Percentiles rank a stretch among this genome's conserved stretches.
Evolutionary conservation across 768 basidiomycete species (phyloP).

Genomic region (Coprinopsis strossmayeri): DNA sequence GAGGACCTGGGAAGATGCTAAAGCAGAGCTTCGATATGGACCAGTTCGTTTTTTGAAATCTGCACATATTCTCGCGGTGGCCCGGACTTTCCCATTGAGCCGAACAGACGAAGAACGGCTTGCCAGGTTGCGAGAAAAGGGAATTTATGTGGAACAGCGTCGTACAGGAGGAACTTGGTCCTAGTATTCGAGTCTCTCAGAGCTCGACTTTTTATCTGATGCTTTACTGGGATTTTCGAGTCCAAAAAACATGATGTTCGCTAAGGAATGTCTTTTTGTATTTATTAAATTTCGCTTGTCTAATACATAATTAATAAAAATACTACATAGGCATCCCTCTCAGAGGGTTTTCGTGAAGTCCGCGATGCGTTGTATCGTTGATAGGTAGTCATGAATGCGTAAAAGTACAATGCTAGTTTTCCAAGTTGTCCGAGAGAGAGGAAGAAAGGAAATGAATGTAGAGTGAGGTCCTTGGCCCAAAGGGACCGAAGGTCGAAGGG

Average conservation of each 20-base stretch:
- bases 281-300: not conserved
- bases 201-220: no score
- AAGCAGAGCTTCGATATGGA: not conserved
- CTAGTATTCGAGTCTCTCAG: no score
- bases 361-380: not conserved
- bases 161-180: no score
- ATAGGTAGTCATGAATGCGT: not conserved
- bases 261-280: no score
- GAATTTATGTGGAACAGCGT: no score
- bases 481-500: not conserved
- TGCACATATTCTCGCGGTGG: no score
- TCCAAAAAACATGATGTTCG: no score
- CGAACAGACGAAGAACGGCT: no score
- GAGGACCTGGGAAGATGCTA: not conserved
- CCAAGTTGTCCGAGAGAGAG: not conserved
- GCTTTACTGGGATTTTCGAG: no score
- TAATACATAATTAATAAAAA: not conserved
- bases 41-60: not conserved
- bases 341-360: not conserved
- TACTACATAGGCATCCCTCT: not conserved
- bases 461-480: no score
- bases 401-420: not conserved
- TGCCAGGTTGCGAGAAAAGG: no score
- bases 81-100: no score
- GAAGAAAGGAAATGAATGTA: not conserved